Evolutionary conservation across 2,329 filamentous ascomycete genomes (phyloP).

Genomic region (Ceratocystis colombiana): DNA sequence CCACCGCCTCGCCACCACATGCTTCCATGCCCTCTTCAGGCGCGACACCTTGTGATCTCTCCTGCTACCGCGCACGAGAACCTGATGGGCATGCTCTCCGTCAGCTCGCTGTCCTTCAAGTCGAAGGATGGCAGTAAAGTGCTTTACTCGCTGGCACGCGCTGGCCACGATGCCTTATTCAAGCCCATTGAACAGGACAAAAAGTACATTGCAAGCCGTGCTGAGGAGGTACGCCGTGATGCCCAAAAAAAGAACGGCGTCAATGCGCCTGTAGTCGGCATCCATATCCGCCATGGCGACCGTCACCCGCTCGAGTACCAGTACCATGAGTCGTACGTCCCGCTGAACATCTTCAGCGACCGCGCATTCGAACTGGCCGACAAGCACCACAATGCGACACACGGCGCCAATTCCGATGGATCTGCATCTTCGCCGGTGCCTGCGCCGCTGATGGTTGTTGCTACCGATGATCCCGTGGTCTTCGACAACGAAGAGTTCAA

Average conservation of each 20-base stretch:
- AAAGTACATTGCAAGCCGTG: constrained; percentile 51
- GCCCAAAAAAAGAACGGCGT: constrained; percentile 40
- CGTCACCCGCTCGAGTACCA: constrained; percentile 66
- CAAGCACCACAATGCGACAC: constrained; percentile 38
- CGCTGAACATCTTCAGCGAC: constrained; percentile 56
- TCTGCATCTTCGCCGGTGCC: background rate
- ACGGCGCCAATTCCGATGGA: constrained; percentile 29
- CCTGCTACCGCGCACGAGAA: constrained; percentile 53
- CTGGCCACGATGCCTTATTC: constrained; percentile 66
- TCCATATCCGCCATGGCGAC: constrained; percentile 75
- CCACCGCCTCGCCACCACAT: constrained; percentile 66
- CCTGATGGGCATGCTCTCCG: constrained; percentile 38
- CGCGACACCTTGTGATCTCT: constrained; percentile 64
- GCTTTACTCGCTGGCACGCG: constrained; percentile 57
- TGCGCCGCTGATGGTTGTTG: constrained; percentile 50
- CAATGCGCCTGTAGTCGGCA: constrained; percentile 43
- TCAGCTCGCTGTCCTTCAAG: constrained; percentile 27
- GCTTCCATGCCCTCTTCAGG: constrained; percentile 67
- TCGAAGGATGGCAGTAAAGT: constrained; percentile 44
- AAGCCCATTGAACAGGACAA: constrained; percentile 55
- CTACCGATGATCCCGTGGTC: constrained; percentile 72
- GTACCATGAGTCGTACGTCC: constrained; percentile 68
- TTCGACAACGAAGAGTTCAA: constrained; percentile 56
- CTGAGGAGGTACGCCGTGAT: constrained; percentile 31
- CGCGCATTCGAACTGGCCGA: constrained; percentile 49